These are phyloP conservation scores for Yarrowia alimentaria DNA, from an alignment of 805 yeast species.

Conservation along the genomic window DNA sequence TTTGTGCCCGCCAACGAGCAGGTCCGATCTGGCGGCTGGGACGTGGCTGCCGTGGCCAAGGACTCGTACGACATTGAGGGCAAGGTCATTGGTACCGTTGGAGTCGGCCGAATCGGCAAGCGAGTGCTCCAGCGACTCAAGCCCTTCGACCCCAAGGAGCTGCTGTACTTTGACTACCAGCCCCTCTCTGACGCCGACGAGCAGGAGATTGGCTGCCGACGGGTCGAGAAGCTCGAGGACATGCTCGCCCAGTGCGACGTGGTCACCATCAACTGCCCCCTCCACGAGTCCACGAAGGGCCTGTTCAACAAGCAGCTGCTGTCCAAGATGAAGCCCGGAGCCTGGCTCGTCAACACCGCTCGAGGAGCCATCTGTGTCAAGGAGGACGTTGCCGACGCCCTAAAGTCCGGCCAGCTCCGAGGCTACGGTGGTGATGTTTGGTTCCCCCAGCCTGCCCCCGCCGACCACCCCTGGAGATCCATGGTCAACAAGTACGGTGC, in stretches of 20 bases:
- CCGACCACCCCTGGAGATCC: slow-evolving; percentile 72
- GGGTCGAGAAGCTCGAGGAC: slow-evolving; percentile 48
- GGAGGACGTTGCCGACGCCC: slow-evolving; percentile 46
- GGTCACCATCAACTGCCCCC: slow-evolving; percentile 51
- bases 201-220: slow-evolving; percentile 48
- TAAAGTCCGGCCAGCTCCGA: slow-evolving; percentile 51
- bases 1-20: slow-evolving; percentile 45
- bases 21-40: slow-evolving; percentile 50
- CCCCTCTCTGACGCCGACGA: slow-evolving; percentile 44
- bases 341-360: slow-evolving; percentile 56
- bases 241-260: slow-evolving; percentile 50
- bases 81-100: slow-evolving; percentile 57
- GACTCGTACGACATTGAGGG: slow-evolving; percentile 47
- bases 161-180: slow-evolving; percentile 53
- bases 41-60: slow-evolving; percentile 47
- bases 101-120: slow-evolving; percentile 64
- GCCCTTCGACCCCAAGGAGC: slow-evolving; percentile 51
- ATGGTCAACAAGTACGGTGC: slow-evolving; percentile 64
- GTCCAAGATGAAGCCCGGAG: slow-evolving; percentile 53
- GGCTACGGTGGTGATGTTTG: slow-evolving; percentile 58
- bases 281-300: slow-evolving; percentile 52
- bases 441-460: slow-evolving; percentile 46
- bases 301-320: slow-evolving; percentile 47
- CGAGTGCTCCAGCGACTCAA: slow-evolving; percentile 51
- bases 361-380: slow-evolving; percentile 63